phyloP scores from a whole-genome alignment of 2,329 filamentous ascomycete species.

The Teratosphaeria nubilosa region DNA sequence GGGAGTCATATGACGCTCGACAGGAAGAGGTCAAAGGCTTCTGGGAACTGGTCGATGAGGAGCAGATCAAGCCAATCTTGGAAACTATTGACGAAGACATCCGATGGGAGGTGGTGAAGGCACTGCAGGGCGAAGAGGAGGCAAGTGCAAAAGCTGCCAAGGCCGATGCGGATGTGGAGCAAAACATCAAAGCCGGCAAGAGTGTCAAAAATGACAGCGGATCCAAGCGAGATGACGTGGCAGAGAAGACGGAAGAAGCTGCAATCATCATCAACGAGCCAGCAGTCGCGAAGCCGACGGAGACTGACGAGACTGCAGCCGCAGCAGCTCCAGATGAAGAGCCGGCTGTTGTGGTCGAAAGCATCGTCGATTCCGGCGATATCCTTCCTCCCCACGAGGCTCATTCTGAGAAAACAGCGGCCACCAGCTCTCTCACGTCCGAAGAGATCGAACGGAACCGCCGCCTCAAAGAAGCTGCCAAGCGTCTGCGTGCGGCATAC shows the following conservation, averaged over 20 bases:
- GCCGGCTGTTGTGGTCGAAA: neutral
- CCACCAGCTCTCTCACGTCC: neutral
- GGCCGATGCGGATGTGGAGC: conserved; percentile 27
- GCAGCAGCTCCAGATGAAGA: conserved; percentile 4
- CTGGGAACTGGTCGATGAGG: conserved; percentile 75
- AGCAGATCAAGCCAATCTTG: conserved; percentile 61
- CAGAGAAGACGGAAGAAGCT: conserved; percentile 21
- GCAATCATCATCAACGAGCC: conserved; percentile 22
- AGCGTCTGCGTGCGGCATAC: conserved; percentile 65
- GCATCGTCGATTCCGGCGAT: conserved; percentile 5
- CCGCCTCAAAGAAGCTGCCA: conserved; percentile 34
- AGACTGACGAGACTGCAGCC: conserved; percentile 1
- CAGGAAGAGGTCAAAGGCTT: conserved; percentile 72
- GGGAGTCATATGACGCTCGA: conserved; percentile 56
- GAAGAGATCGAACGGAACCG: conserved; percentile 14
- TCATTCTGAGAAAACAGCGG: neutral
- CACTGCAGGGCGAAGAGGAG: conserved; percentile 40
- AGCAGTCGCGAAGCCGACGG: conserved; percentile 1
- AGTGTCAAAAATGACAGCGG: conserved; percentile 1
- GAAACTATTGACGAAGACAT: conserved; percentile 52
- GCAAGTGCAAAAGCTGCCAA: conserved; percentile 22
- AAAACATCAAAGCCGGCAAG: conserved; percentile 16
- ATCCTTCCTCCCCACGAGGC: neutral
- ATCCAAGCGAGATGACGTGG: conserved; percentile 1
- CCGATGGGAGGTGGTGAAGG: conserved; percentile 51